Base-by-base conservation (phyloP, 768 basidiomycete genomes). In the Russula emetica region DNA sequence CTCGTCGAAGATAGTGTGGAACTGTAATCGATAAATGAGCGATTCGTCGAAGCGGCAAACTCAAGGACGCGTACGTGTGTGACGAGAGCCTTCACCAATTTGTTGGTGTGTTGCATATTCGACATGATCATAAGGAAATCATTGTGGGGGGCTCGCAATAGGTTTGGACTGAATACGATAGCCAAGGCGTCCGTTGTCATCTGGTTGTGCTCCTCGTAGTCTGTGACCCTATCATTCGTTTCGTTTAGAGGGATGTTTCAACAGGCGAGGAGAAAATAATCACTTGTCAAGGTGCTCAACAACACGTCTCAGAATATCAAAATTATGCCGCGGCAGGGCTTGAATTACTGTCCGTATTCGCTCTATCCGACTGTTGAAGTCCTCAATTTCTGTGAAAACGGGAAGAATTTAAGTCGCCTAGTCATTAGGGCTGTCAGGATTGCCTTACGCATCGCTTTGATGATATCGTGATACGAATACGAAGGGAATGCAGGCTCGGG, bases 121-220 rank as follows among this genome's bases (percentile, higher is more conserved):
- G 86, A 82, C 64, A 92, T 78, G 69, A 91, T 87, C 74, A 87
- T 79, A 13, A 81, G 83, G 74, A 91, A 87, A 71, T 90, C 87
- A 64, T 88, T 89, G 70, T 87, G 84, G 2, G 88, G 88, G 4
- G 89, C 86, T 22, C 90, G 85, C 57, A 91, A 72, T 53, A 92
- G 74, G 71, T 90, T 92, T 7, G 89, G 90, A 65, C 89, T 89
- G 74, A 93, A 92, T 20, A 93, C 90, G 58, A 92, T 92, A 0
- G 92, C 87, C 3, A 94, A 78, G 8, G 88, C 85, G 67, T 92
- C 87, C 1, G 90, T 85, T 2, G 88, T 90, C 92, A 94, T 94
- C 64, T 94, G 92, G 69, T 93, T 94, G 55, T 85, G 82, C 62
- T 93, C 91, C 71, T 94, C 91, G 74, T 82, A 90, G 71, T 93